Conservation (phyloP, 2,329 filamentous ascomycete genomes). For the Phialophora expanda region DNA sequence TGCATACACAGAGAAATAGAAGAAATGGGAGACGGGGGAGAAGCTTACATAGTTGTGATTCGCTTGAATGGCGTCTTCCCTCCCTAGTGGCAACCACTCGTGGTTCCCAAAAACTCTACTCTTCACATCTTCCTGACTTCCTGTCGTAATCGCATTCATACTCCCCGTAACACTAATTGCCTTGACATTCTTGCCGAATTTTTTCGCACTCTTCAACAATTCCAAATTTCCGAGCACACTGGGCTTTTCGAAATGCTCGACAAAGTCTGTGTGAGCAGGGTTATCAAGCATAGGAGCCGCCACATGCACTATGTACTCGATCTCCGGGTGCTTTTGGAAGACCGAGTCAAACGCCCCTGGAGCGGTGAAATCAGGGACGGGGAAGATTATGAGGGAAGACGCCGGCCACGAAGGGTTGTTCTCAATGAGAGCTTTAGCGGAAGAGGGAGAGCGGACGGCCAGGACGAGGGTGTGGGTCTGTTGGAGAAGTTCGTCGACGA, state of each 20-base stretch:
- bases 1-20: neutral
- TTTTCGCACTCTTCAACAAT: constrained; percentile 24
- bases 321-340: constrained; percentile 65
- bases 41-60: constrained; percentile 29
- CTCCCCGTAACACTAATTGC: constrained; percentile 32
- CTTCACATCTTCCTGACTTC: constrained; percentile 33
- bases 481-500: constrained; percentile 73
- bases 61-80: constrained; percentile 31
- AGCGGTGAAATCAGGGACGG: constrained; percentile 74
- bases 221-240: constrained; percentile 29
- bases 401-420: constrained; percentile 58
- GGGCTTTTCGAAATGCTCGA: constrained; percentile 31
- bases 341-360: constrained; percentile 71
- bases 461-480: constrained; percentile 65
- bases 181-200: constrained; percentile 29
- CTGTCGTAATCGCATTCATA: constrained; percentile 30
- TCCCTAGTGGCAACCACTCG: constrained; percentile 24
- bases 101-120: constrained; percentile 21
- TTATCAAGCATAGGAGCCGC: constrained; percentile 75
- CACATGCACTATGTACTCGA: constrained; percentile 75
- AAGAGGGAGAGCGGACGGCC: constrained; percentile 64
- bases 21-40: neutral
- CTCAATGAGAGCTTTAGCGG: constrained; percentile 64
- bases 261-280: constrained; percentile 40
- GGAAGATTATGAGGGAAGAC: constrained; percentile 64